Evolutionary conservation across 371 early-diverging fungal genomes (phyloP), one percentile per base, ranked within the genome.

Genomic region (Nematocida ausubeli): DNA sequence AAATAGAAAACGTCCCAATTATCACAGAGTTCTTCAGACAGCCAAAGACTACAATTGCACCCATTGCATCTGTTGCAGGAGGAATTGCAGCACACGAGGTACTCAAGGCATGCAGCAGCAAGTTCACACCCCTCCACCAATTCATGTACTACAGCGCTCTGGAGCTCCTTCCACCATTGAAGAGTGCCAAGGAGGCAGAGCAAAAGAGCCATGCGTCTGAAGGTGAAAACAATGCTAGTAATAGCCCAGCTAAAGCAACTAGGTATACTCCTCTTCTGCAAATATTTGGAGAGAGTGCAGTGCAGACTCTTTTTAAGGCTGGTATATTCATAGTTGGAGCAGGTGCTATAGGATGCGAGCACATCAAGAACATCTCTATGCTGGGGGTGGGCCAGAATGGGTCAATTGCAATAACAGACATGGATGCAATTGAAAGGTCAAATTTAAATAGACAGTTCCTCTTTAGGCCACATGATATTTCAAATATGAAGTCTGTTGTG

Each of bases 291-390:
- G 87, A 87, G 63, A 93, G 92, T 88, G 92, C 95, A 83, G 14
- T 44, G 47, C 88, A 91, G 58, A 90, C 89, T 83, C 87, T 99
- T 62, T 88, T 90, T 24, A 91, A 93, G 83, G 87, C 89, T 49
- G 89, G 90, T 64, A 89, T 94, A 82, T 98, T 99, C 89, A 87
- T 98, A 42, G 96, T 98, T 42, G 99, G 99, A 60, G 91, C 98
- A 52, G 99, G 99, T 58, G 99, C 99, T 5, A 99, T 99, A 85
- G 99, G 99, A 62, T 99, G 99, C 87, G 99, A 99, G 87, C 95
- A 98, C 93, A 88, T 99, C 60, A 99, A 99, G 89, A 98, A 97
- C 87, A 94, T 95, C 92, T 92, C 93, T 32, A 91, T 98, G 93
- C 92, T 96, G 89, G 99, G 99, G 55, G 86, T 98, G 52, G 96